Evolutionary conservation across 2,329 filamentous ascomycete species (phyloP).

Genomic region (Fusarium chaquense): DNA sequence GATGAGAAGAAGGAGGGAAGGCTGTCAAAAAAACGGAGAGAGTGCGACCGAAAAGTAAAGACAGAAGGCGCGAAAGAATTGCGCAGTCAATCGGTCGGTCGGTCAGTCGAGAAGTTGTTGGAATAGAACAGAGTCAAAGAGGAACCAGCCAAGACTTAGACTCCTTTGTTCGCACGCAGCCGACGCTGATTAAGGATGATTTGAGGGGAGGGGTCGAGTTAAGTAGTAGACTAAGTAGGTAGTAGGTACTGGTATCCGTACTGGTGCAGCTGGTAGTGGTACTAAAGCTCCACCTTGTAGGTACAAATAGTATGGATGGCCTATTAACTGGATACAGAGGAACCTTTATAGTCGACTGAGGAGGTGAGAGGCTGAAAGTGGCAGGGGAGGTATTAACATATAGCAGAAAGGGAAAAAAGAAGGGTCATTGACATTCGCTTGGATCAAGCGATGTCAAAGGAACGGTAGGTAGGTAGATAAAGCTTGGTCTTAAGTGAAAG

Average conservation of each 20-base stretch:
- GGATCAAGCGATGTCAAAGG: slow-evolving; percentile 15
- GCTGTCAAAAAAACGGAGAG: neutral
- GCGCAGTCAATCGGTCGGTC: slow-evolving; percentile 29
- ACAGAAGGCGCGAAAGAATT: slow-evolving; percentile 14
- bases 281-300: slow-evolving; percentile 35
- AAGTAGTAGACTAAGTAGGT: neutral
- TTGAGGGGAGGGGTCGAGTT: slow-evolving; percentile 28
- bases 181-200: slow-evolving; percentile 39
- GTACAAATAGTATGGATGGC: slow-evolving; percentile 31
- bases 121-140: slow-evolving; percentile 34
- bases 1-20: slow-evolving; percentile 7
- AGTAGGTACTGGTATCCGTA: slow-evolving; percentile 10
- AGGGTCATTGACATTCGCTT: slow-evolving; percentile 25
- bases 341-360: slow-evolving; percentile 24
- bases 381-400: slow-evolving; percentile 12
- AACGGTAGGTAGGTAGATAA: slow-evolving; percentile 10
- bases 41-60: slow-evolving; percentile 10
- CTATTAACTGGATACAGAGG: slow-evolving; percentile 21
- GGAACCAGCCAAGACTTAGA: slow-evolving; percentile 38
- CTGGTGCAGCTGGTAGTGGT: neutral
- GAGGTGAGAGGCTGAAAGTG: slow-evolving; percentile 9
- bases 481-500: neutral
- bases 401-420: slow-evolving; percentile 3
- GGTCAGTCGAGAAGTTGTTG: slow-evolving; percentile 28
- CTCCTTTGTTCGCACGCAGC: slow-evolving; percentile 43